Base-by-base conservation (phyloP, 1,284 basidiomycete species). In the Trametes versicolor region DNA sequence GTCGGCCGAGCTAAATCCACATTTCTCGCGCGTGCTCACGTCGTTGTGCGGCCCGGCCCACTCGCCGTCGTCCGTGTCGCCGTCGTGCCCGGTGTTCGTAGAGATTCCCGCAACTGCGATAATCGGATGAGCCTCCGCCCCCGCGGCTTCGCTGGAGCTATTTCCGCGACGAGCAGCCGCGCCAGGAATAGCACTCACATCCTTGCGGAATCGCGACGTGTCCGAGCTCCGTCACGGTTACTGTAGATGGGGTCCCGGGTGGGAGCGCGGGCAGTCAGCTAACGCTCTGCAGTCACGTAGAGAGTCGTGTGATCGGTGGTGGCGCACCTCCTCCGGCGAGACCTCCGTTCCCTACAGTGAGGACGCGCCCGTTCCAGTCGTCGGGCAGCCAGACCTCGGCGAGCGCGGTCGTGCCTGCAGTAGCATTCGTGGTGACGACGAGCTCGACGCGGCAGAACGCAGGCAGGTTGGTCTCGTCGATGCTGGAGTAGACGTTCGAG, bases 371-470 rank as follows among this genome's bases (percentile, higher is more conserved):
- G 58, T 74, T 76, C 74, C 73, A 76, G 5, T 62, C 65, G 51
- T 75, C 74, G 2, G 74, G 75, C 29, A 76, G 70, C 74, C 74
- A 76, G 12, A 74, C 69, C 51, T 76, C 75, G 6, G 75, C 67
- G 51, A 70, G 70, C 10, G 72, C 73, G 29, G 63, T 68, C 8
- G 72, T 73, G 23, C 57, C 58, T 8, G 70, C 64, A n/a, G 74
- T 70, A 4, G 70, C 53, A 27, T 74, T 73, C 17, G 72, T 72
- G 21, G 66, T 70, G 37, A 73, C 67, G 17, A 64, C 55, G 21
- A 73, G 64, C 55, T 71, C 67, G 25, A 70, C 64, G 21, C 70
- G 69, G 36, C 71, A 72, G 50, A 72, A 72, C 12, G 66, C 64
- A 21, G 70, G 68, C n/a, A 72, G 61, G 29, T 62, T 63, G 27